Percentiles rank a stretch among this genome's conserved stretches.
Evolutionary conservation across 495 filamentous ascomycete species (phyloP).

Genomic region (Neurospora sp.): DNA sequence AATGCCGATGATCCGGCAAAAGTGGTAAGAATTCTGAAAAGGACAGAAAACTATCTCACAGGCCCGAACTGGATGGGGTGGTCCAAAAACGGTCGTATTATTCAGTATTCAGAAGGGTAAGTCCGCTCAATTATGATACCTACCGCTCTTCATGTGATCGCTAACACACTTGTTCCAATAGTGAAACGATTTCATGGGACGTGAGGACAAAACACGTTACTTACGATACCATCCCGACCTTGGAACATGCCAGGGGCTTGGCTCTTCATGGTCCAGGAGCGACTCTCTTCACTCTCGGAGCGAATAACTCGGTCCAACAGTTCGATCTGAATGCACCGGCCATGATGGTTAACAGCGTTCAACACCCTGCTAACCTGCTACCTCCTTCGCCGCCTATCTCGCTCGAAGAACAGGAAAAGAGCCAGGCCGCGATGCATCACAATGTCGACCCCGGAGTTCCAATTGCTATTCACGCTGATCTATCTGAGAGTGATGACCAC

Average conservation of each 20-base stretch:
- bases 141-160: not conserved
- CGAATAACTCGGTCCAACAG: slow-evolving; percentile 83
- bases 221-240: slow-evolving; percentile 75
- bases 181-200: slow-evolving; percentile 91
- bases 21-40: slow-evolving; percentile 79
- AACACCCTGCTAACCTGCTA: slow-evolving; percentile 64
- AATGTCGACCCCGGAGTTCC: slow-evolving; percentile 33
- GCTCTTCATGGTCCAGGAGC: slow-evolving; percentile 83
- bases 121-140: slow-evolving; percentile 26
- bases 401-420: slow-evolving; percentile 51
- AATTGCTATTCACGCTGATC: slow-evolving; percentile 42
- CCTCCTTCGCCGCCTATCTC: slow-evolving; percentile 71
- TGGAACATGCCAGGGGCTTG: slow-evolving; percentile 69
- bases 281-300: slow-evolving; percentile 84
- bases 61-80: slow-evolving; percentile 94
- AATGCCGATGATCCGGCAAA: slow-evolving; percentile 64
- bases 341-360: slow-evolving; percentile 68
- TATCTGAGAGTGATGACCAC: slow-evolving; percentile 55
- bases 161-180: slow-evolving; percentile 26
- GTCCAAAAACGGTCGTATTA: slow-evolving; percentile 94
- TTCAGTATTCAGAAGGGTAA: slow-evolving; percentile 89
- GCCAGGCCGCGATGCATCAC: slow-evolving; percentile 27
- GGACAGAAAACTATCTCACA: slow-evolving; percentile 58
- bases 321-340: slow-evolving; percentile 78
- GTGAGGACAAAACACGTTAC: slow-evolving; percentile 92